Conservation (phyloP, 2,329 filamentous ascomycete genomes). For the Ampelomyces quisqualis region DNA sequence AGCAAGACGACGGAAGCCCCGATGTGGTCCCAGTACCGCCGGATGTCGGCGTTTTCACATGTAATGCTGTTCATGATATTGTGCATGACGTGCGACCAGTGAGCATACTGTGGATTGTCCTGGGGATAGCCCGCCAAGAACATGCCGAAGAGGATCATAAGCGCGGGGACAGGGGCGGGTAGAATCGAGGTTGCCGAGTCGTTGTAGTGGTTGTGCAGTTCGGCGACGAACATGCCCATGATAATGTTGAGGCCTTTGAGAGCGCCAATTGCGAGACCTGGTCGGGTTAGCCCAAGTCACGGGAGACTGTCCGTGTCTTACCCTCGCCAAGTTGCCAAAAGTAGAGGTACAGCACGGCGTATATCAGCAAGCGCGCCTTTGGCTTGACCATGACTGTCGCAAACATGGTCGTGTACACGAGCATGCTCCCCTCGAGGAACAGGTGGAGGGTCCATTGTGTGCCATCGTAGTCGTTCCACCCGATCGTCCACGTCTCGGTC, state of each 20-base stretch:
- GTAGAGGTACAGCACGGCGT: constrained; percentile 43
- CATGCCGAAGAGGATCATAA: constrained; percentile 56
- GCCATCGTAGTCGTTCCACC: constrained; percentile 46
- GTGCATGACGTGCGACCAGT: constrained; percentile 56
- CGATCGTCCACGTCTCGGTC: constrained; percentile 43
- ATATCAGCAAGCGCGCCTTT: constrained; percentile 40
- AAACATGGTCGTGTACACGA: constrained; percentile 47
- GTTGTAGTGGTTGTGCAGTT: constrained; percentile 56
- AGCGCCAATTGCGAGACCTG: constrained; percentile 37
- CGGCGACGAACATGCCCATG: constrained; percentile 62
- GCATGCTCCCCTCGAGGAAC: constrained; percentile 46
- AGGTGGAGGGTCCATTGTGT: constrained; percentile 49
- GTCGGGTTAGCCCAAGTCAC: constrained; percentile 16
- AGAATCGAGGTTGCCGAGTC: constrained; percentile 52
- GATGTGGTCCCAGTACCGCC: constrained; percentile 53
- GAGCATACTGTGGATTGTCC: constrained; percentile 54
- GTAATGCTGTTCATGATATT: constrained; percentile 50
- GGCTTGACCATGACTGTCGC: constrained; percentile 44
- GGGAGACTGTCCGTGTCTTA: constrained; percentile 12
- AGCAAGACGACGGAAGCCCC: constrained; percentile 54
- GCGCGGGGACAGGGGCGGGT: constrained; percentile 52
- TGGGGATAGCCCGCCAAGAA: constrained; percentile 63
- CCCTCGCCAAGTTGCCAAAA: constrained; percentile 43
- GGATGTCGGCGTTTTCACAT: constrained; percentile 51
- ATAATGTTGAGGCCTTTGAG: constrained; percentile 59